These are phyloP conservation scores for Dactylonectria estremocensis DNA, from an alignment of 2,329 filamentous ascomycete genomes.

Conservation along the genomic window DNA sequence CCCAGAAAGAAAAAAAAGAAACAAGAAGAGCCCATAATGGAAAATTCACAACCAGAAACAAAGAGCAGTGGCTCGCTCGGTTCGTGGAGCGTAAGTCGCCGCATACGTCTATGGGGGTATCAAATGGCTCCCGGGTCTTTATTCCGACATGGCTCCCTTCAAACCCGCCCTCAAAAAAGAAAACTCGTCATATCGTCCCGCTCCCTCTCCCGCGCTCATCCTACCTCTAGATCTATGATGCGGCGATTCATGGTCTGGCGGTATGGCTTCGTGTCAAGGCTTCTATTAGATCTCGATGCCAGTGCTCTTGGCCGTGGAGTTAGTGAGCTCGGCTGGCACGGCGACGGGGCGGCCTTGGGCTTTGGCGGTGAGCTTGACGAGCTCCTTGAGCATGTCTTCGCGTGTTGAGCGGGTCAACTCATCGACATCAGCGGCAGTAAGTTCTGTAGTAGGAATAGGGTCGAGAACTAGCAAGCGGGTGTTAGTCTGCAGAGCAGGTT, in stretches of 20 bases:
- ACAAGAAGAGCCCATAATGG: conserved; percentile 17
- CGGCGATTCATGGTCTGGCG: not conserved
- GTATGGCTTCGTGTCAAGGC: not conserved
- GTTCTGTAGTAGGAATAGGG: conserved; percentile 82
- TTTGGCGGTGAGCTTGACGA: conserved; percentile 68
- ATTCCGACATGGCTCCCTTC: conserved; percentile 45
- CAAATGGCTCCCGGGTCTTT: conserved; percentile 49
- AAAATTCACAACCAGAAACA: conserved; percentile 35
- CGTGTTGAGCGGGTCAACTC: conserved; percentile 77
- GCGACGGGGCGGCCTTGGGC: conserved; percentile 59
- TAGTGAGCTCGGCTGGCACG: conserved; percentile 45
- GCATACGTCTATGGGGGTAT: conserved; percentile 54
- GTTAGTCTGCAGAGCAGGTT: conserved; percentile 9
- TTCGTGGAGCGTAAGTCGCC: conserved; percentile 44
- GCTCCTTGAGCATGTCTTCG: conserved; percentile 82
- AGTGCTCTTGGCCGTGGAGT: conserved; percentile 49
- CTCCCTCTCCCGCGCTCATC: conserved; percentile 15
- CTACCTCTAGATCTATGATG: conserved; percentile 16
- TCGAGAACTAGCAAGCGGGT: conserved; percentile 73
- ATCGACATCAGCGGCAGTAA: conserved; percentile 84
- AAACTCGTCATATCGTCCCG: conserved; percentile 26
- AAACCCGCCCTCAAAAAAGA: conserved; percentile 30
- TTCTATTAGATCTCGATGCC: conserved; percentile 49
- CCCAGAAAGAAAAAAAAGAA: conserved; percentile 19
- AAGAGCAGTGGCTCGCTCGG: conserved; percentile 40